Percentiles rank a stretch among this genome's conserved stretches.
Evolutionary conservation across 2,329 filamentous ascomycete species (phyloP).

Genomic region (Cladosporium sp.): DNA sequence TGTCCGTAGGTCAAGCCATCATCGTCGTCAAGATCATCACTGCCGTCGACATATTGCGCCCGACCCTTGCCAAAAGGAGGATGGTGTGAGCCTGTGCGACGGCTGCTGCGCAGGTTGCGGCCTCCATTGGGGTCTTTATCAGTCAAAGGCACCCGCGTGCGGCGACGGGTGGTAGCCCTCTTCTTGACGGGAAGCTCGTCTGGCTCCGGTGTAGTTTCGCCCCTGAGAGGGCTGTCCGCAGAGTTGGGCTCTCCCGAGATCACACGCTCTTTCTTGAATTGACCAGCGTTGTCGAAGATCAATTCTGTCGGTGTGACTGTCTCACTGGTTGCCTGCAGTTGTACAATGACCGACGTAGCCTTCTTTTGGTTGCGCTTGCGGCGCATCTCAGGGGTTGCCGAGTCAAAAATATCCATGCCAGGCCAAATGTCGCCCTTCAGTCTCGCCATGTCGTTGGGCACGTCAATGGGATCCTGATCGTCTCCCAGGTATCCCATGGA

Average conservation of each 20-base stretch:
- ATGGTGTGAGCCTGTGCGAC: slow-evolving; percentile 7
- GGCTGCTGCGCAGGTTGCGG: slow-evolving; percentile 12
- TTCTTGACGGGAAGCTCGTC: slow-evolving; percentile 17
- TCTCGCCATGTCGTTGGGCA: slow-evolving; percentile 35
- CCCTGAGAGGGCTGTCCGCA: slow-evolving; percentile 25
- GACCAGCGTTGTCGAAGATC: slow-evolving; percentile 49
- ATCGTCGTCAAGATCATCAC: slow-evolving; percentile 22
- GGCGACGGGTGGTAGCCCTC: slow-evolving; percentile 7
- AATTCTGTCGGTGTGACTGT: slow-evolving; percentile 59
- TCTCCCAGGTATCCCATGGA: slow-evolving; percentile 18
- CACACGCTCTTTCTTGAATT: slow-evolving; percentile 36
- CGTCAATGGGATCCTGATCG: slow-evolving; percentile 28
- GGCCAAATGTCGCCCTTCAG: slow-evolving; percentile 70
- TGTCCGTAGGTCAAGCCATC: slow-evolving; percentile 28
- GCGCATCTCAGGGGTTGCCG: slow-evolving; percentile 66
- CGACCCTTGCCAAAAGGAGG: slow-evolving; percentile 14
- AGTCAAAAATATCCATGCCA: slow-evolving; percentile 77
- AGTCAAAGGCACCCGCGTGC: slow-evolving; percentile 12
- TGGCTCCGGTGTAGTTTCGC: slow-evolving; percentile 26
- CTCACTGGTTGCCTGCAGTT: slow-evolving; percentile 59
- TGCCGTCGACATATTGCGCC: slow-evolving; percentile 28
- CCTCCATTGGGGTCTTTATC: slow-evolving; percentile 24
- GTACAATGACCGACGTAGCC: slow-evolving; percentile 60
- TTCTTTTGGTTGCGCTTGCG: slow-evolving; percentile 74
- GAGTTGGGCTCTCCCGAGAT: slow-evolving; percentile 40